phyloP scores from a whole-genome alignment of 164 flowering plant genomes.

The Sextonia rubra region DNA sequence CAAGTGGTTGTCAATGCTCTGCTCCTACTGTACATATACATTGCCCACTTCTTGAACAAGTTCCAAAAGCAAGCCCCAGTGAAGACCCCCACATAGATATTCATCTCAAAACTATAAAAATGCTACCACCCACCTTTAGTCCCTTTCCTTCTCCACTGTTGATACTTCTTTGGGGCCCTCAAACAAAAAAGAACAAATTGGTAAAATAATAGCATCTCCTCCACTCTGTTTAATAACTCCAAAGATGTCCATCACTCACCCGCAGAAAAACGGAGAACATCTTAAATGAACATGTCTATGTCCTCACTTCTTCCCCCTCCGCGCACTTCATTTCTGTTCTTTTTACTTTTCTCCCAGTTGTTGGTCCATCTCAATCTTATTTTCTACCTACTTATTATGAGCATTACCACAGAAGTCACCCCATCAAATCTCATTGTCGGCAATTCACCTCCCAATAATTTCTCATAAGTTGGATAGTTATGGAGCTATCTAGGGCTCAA shows the following conservation, averaged over 20 bases:
- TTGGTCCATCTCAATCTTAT: background rate
- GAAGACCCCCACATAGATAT: conserved; percentile 22
- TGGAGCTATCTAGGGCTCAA: no score
- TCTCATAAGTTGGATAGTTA: no score
- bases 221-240: conserved; percentile 11
- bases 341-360: background rate
- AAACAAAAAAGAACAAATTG: background rate
- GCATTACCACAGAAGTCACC: background rate
- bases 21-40: conserved; percentile 23
- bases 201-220: conserved; percentile 20
- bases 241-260: conserved; percentile 9
- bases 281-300: background rate
- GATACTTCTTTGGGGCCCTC: conserved; percentile 17
- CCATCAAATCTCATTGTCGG: background rate
- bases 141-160: conserved; percentile 25
- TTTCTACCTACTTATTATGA: background rate
- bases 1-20: conserved; percentile 28
- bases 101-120: conserved; percentile 8
- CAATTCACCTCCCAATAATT: background rate
- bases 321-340: background rate
- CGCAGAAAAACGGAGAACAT: background rate
- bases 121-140: conserved; percentile 8
- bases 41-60: conserved; percentile 24
- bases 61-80: conserved; percentile 9
- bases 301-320: background rate